Base-by-base conservation (phyloP, 768 basidiomycete genomes). In the Tephrocybe rancida region DNA sequence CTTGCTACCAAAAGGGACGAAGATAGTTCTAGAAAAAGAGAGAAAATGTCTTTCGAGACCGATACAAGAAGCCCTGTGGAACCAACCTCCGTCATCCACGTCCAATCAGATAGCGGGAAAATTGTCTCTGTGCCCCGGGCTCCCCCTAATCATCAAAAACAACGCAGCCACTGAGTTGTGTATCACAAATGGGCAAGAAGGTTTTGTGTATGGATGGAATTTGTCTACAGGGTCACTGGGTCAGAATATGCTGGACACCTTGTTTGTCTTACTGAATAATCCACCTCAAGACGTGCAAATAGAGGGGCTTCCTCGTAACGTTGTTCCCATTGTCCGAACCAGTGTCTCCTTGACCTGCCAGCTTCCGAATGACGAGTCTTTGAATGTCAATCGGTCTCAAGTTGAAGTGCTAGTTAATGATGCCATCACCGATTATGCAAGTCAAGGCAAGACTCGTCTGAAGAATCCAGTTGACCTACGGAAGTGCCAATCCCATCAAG, bases 121-220 rank as follows among this genome's bases (percentile, higher is more conserved):
- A 14, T 5, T 52, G 2, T 44, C n/a, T 0, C 22, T 38, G 7
- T 52, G 51, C 16, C n/a, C 45, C 0, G 51, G 43, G 0, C 14
- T 52, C 1, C 51, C 51, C 9, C 2, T 52, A n/a, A 44, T 44
- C 0, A 43, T 51, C 5, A 42, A 32, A 13, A 30, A n/a, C 5
- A 51, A 51, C 19, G 29, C 29, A 0, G 41, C 29, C 3, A 51
- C 50, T 1, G 41, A 51, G 26, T 43, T 71, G 0, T 69, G 69
- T 48, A 69, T 73, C 0, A 74, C 70, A 5, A 70, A 70, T 41
- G 70, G 71, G 0, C 68, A 71, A 47, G 70, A 74, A 49, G 71
- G 42, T 2, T 45, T 34, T 27, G 61, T 68, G 1, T 29, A 53
- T 42, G 57, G 52, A 1, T 64, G 62, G 63, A 25, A 24, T 1